Evolutionary conservation across 768 basidiomycete species (phyloP), one percentile per base, ranked within the genome.

Genomic region (Rhizopogon vinicolor): DNA sequence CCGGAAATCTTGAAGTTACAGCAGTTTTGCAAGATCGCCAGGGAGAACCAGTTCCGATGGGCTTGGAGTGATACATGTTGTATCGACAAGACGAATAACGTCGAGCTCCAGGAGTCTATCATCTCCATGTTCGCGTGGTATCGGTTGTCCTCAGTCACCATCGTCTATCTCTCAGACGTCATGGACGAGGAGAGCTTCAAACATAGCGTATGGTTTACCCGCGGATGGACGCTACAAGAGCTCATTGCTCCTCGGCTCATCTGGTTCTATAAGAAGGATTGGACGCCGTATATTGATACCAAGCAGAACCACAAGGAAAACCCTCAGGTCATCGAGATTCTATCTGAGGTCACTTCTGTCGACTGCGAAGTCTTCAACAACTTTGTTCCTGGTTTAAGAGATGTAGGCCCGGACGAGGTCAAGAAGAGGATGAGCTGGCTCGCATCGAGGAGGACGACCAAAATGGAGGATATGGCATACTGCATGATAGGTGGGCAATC

Each of bases 51-150:
- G 35, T 39, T 29, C 52, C 43, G 19, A 3, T 58, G 53, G 22
- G 64, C 51, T 33, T 67, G 63, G 65, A 58, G 57, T 0, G 65
- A 65, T 19, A 67, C 64, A 0, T 58, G 56, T 25, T 67, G 66
- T 28, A 60, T 68, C 53, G 44, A 65, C 51, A 67, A 65, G 28
- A 28, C 41, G 25, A 67, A 59, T 44, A 67, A 60, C 40, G 56
- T 64, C 10, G 62, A 67, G 39, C 57, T 65, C 16, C 60, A 60
- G 2, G 66, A 67, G 43, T 59, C 65, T 43, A 61, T 67, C 25
- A 56, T 57, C 12, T 60, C 66, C 51, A 67, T 67, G 66, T 63
- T 63, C 54, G 44, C 46, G n/a, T 67, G 66, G 66, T 67, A 67
- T 53, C 57, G 48, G 40, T 54, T 60, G 31, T 49, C 64, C 9